These are phyloP conservation scores for Arthrocladium fulminans DNA, from an alignment of 2,329 filamentous ascomycete species.

Conservation along the genomic window DNA sequence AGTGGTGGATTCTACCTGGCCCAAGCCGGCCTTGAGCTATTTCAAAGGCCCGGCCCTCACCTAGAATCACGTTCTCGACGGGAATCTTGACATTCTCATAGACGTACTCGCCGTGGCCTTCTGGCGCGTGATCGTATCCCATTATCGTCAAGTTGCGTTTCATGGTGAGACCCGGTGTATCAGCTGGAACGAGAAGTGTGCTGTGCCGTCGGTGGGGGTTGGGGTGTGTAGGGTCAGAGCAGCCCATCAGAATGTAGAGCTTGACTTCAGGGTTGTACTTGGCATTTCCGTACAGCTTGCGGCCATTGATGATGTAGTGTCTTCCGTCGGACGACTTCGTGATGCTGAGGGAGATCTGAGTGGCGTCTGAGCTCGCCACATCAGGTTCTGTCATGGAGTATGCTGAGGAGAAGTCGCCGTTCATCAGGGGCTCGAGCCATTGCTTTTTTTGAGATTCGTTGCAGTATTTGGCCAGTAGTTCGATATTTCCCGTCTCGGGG, in stretches of 20 bases:
- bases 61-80: slow-evolving; percentile 59
- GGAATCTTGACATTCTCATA: slow-evolving; percentile 77
- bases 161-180: slow-evolving; percentile 69
- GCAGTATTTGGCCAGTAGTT: slow-evolving; percentile 74
- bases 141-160: slow-evolving; percentile 78
- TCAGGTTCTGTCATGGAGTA: too few species aligned
- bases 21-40: slow-evolving; percentile 86
- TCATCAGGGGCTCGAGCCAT: too few species aligned
- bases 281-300: slow-evolving; percentile 25
- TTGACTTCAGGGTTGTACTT: slow-evolving; percentile 32
- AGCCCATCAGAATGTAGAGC: slow-evolving; percentile 83
- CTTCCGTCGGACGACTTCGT: neutral
- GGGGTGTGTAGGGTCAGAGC: slow-evolving; percentile 61
- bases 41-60: slow-evolving; percentile 78
- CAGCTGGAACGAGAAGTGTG: slow-evolving; percentile 67
- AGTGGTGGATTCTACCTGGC: slow-evolving; percentile 81
- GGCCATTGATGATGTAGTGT: slow-evolving; percentile 65
- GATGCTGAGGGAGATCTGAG: neutral
- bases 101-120: slow-evolving; percentile 75
- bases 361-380: neutral
- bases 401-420: too few species aligned
- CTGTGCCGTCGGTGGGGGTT: slow-evolving; percentile 74
- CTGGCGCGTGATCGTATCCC: slow-evolving; percentile 72
- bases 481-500: slow-evolving; percentile 80
- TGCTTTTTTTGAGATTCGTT: too few species aligned